These are phyloP conservation scores for Aspergillus cavernicola DNA, from an alignment of 495 filamentous ascomycete genomes.

Conservation along the genomic window DNA sequence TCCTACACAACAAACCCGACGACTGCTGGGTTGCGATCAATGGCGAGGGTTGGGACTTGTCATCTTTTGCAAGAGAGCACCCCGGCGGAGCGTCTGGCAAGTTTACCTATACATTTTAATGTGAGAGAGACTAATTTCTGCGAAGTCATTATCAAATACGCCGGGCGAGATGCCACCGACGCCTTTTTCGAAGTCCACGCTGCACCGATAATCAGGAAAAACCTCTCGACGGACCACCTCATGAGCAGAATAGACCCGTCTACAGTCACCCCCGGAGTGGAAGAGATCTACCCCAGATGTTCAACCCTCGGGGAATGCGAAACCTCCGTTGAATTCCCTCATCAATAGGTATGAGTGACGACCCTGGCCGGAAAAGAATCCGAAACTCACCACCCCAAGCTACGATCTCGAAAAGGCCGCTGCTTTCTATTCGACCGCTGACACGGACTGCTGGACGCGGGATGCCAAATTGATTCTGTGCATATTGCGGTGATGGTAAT, in stretches of 20 bases:
- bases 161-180: conserved; percentile 1
- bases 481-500: no score
- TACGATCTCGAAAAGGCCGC: not conserved
- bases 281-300: not conserved
- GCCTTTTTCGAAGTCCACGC: conserved; percentile 7
- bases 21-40: conserved; percentile 6
- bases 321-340: not conserved
- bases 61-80: not conserved
- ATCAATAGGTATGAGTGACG: not conserved
- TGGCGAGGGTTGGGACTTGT: conserved; percentile 1
- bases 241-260: not conserved
- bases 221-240: not conserved
- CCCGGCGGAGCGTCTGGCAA: not conserved
- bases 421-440: not conserved
- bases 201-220: not conserved
- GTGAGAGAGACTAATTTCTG: not conserved
- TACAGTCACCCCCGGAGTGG: not conserved
- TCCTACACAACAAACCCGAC: not conserved
- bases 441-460: not conserved
- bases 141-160: conserved; percentile 6
- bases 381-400: not conserved
- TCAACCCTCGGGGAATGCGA: not conserved
- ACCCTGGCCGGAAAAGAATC: not conserved
- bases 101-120: not conserved
- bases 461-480: not conserved